phyloP scores from a whole-genome alignment of 345 rosid genomes.

The Populus alba region DNA sequence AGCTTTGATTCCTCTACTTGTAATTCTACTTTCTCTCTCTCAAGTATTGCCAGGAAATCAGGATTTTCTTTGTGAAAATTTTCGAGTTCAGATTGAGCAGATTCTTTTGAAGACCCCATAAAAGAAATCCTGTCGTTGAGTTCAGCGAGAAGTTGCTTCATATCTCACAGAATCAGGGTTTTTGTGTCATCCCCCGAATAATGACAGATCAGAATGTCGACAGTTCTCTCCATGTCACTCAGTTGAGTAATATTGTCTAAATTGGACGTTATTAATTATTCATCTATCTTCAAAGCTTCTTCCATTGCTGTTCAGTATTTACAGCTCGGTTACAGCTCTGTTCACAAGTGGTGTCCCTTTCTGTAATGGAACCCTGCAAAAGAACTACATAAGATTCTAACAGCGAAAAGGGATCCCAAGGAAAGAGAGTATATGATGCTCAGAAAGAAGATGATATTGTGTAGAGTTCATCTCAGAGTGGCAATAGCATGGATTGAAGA shows the following conservation, averaged over 20 bases:
- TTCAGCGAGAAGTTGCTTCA: not conserved
- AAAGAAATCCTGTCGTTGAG: not conserved
- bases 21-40: not conserved
- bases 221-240: not conserved
- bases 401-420: not conserved
- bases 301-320: not conserved
- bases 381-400: not conserved
- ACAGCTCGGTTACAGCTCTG: not conserved
- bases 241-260: not conserved
- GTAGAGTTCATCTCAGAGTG: not conserved
- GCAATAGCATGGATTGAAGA: not conserved
- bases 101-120: not conserved
- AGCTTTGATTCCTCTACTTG: not conserved
- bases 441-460: not conserved
- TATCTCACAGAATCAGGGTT: not conserved
- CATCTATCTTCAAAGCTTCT: not conserved
- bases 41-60: not conserved
- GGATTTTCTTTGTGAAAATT: not conserved
- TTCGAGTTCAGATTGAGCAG: not conserved
- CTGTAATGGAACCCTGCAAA: not conserved
- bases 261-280: not conserved
- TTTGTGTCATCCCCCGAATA: not conserved
- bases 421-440: not conserved
- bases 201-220: not conserved
- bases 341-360: not conserved